Evolutionary conservation across 1,284 basidiomycete genomes (phyloP).

Genomic region (Sporisorium scitamineum): DNA sequence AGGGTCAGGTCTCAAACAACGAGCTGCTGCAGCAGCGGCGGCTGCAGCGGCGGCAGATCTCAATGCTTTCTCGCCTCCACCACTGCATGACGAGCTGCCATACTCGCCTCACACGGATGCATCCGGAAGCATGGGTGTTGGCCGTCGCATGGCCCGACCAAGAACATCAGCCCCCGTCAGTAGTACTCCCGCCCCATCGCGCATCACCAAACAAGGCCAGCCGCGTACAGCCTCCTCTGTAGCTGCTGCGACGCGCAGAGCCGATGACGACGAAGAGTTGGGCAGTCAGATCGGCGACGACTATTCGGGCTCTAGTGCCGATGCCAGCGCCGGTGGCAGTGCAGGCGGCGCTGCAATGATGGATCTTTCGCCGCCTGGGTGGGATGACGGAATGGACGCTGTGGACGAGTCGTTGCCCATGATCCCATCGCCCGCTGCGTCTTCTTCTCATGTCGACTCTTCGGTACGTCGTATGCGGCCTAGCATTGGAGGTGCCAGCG

Average conservation of each 20-base stretch:
- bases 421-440: slow-evolving; percentile 37
- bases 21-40: slow-evolving; percentile 18
- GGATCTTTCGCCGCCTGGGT: slow-evolving; percentile 13
- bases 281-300: slow-evolving; percentile 32
- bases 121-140: slow-evolving; percentile 34
- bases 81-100: neutral
- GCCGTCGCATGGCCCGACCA: slow-evolving; percentile 18
- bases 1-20: slow-evolving; percentile 25
- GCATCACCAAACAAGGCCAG: slow-evolving; percentile 18
- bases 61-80: slow-evolving; percentile 4
- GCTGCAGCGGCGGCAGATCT: slow-evolving; percentile 11
- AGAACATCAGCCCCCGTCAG: slow-evolving; percentile 29
- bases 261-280: slow-evolving; percentile 14
- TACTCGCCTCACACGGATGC: slow-evolving; percentile 25
- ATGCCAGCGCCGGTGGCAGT: slow-evolving; percentile 5
- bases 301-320: slow-evolving; percentile 11
- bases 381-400: slow-evolving; percentile 11
- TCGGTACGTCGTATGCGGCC: slow-evolving; percentile 35
- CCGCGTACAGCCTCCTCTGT: neutral
- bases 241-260: neutral
- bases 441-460: slow-evolving; percentile 25
- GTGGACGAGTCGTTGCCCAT: slow-evolving; percentile 31
- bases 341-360: slow-evolving; percentile 10
- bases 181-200: slow-evolving; percentile 44
- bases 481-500: slow-evolving; percentile 26